Conservation (phyloP, 2,329 filamentous ascomycete genomes). For the Neofusicoccum parvum region DNA sequence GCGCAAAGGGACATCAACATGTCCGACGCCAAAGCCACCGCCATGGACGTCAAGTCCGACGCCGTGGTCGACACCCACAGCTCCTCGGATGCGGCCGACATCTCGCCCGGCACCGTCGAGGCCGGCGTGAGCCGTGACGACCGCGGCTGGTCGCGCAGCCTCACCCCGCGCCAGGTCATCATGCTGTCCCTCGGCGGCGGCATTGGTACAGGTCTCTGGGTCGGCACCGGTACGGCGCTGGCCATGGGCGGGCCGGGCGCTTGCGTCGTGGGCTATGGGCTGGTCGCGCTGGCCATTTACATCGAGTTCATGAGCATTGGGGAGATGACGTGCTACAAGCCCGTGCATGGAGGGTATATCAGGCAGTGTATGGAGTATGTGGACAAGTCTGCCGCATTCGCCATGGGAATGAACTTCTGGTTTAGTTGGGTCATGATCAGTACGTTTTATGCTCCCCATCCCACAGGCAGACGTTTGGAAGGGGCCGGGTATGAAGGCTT, state of each 20-base stretch:
- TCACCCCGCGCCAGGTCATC: constrained; percentile 24
- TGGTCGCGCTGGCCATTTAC: constrained; percentile 22
- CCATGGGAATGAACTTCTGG: constrained; percentile 40
- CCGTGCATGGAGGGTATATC: constrained; percentile 15
- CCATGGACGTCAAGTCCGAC: not conserved
- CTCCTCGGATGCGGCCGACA: not conserved
- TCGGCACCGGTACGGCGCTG: constrained; percentile 39
- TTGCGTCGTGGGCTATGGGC: constrained; percentile 38
- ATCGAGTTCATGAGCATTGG: constrained; percentile 23
- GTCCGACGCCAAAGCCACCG: not conserved
- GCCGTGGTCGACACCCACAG: not conserved
- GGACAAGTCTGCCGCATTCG: constrained; percentile 35
- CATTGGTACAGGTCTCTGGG: constrained; percentile 43
- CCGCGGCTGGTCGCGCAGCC: not conserved
- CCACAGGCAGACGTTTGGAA: too few species aligned
- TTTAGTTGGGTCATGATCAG: constrained; percentile 38
- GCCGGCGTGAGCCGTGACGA: not conserved
- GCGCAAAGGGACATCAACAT: not conserved
- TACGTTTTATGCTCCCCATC: not conserved
- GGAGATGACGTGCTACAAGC: constrained; percentile 24
- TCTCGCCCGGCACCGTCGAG: not conserved
- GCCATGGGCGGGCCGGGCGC: constrained; percentile 33
- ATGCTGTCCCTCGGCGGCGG: constrained; percentile 32
- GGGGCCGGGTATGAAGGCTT: too few species aligned
- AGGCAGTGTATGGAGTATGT: not conserved